A percentile compares a stretch with the other conserved stretches of the same genome.
These are phyloP conservation scores for Mycena vitilis DNA, from an alignment of 768 basidiomycete species.

Conservation along the genomic window DNA sequence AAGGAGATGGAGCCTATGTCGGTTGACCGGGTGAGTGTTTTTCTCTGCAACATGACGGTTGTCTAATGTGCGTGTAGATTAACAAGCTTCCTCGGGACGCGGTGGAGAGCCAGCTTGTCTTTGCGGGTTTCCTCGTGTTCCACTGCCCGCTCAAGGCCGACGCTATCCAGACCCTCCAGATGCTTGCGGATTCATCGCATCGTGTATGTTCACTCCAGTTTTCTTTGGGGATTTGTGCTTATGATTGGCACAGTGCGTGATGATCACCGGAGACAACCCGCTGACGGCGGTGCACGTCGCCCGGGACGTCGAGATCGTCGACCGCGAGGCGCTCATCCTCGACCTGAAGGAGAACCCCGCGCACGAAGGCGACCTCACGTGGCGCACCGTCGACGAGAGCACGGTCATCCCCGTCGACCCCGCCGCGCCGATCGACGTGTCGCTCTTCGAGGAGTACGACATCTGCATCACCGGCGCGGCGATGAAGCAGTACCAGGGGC, in stretches of 20 bases:
- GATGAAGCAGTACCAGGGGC: slow-evolving; percentile 85
- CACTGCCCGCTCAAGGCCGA: slow-evolving; percentile 97
- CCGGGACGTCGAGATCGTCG: slow-evolving; percentile 95
- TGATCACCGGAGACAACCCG: slow-evolving; percentile 99
- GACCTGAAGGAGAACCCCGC: slow-evolving; percentile 87
- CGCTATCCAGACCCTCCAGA: slow-evolving; percentile 89
- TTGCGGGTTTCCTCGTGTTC: slow-evolving; percentile 98
- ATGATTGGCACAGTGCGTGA: slow-evolving; percentile 77
- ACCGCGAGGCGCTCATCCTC: slow-evolving; percentile 92
- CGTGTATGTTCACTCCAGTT: slow-evolving; percentile 67
- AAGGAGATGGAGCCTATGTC: slow-evolving; percentile 83
- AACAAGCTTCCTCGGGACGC: slow-evolving; percentile 86
- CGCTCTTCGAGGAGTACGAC: slow-evolving; percentile 88
- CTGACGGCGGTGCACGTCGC: slow-evolving; percentile 97
- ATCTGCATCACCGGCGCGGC: slow-evolving; percentile 97
- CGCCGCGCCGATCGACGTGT: slow-evolving; percentile 76
- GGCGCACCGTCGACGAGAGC: slow-evolving; percentile 94
- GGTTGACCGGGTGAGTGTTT: slow-evolving; percentile 72
- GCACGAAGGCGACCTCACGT: slow-evolving; percentile 82
- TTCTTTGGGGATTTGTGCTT: background rate
- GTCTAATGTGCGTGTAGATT: slow-evolving; percentile 64
- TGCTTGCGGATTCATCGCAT: slow-evolving; percentile 96
- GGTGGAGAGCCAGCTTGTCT: slow-evolving; percentile 82
- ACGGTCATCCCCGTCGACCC: slow-evolving; percentile 91
- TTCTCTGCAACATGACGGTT: background rate